Conservation (phyloP, 805 yeast genomes). For the Candida adriatica region DNA sequence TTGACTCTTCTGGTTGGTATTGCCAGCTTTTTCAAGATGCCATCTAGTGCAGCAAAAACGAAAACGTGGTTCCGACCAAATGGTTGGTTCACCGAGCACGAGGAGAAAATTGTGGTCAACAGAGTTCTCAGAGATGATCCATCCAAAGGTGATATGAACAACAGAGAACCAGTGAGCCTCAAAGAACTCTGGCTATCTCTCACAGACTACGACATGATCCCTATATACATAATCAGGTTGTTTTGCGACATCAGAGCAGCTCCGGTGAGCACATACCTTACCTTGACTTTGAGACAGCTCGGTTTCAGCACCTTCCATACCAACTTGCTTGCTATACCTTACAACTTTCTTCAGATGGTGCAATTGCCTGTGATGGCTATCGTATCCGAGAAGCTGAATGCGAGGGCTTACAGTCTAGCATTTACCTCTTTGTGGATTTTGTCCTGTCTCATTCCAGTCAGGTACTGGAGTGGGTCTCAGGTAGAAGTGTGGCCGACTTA, state of each 20-base stretch:
- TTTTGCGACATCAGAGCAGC: conserved; percentile 31
- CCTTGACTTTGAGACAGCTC: conserved; percentile 39
- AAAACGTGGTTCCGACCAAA: conserved; percentile 40
- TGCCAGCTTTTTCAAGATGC: conserved; percentile 41
- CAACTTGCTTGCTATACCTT: conserved; percentile 48
- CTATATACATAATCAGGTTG: conserved; percentile 43
- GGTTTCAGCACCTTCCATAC: conserved; percentile 49
- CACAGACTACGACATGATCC: conserved; percentile 48
- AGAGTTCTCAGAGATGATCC: conserved; percentile 60
- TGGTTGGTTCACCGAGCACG: conserved; percentile 47
- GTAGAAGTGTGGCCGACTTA: conserved; percentile 36
- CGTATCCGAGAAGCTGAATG: conserved; percentile 29
- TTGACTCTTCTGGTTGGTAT: conserved; percentile 50
- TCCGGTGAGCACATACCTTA: conserved; percentile 38
- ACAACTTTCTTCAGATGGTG: conserved; percentile 32
- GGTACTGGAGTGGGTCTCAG: conserved; percentile 37
- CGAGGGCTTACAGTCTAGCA: conserved; percentile 27
- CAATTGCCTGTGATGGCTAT: conserved; percentile 30
- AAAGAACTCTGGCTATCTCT: conserved; percentile 34
- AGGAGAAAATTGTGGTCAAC: conserved; percentile 52
- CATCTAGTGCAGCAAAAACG: conserved; percentile 48
- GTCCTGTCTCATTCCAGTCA: conserved; percentile 26
- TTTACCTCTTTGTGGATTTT: conserved; percentile 30
- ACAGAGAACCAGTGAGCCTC: conserved; percentile 43
- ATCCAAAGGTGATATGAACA: conserved; percentile 56